phyloP scores from a whole-genome alignment of 305 asterid species.

The Caryopteris hybrid region DNA sequence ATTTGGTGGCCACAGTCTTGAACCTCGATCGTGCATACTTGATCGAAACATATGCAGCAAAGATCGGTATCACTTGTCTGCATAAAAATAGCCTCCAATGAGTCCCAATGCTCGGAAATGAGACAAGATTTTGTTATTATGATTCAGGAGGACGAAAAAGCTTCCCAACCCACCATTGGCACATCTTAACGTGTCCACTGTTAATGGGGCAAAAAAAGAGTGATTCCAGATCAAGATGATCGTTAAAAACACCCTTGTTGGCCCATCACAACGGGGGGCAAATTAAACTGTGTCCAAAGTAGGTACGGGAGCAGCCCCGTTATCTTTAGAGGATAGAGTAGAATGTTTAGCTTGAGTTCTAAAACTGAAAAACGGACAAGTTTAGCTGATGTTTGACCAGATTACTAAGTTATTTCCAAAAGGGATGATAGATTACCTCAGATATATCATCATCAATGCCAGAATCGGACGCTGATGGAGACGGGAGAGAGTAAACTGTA shows the following conservation, averaged over 20 bases:
- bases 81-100: slow-evolving; percentile 14
- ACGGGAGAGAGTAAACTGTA: slow-evolving; percentile 42
- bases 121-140: neutral
- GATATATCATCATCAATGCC: slow-evolving; percentile 61
- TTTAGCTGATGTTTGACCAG: too few relatives aligned
- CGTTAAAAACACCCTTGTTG: neutral
- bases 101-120: neutral
- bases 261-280: neutral
- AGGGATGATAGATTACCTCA: slow-evolving; percentile 46
- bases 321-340: too few relatives aligned
- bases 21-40: slow-evolving; percentile 83
- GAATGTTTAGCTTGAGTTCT: too few relatives aligned
- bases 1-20: slow-evolving; percentile 86
- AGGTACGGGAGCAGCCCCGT: too few relatives aligned
- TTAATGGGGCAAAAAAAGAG: neutral
- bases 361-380: too few relatives aligned
- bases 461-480: slow-evolving; percentile 60
- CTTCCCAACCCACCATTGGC: neutral
- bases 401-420: neutral
- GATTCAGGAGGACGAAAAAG: neutral
- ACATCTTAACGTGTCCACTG: neutral
- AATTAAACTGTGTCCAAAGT: too few relatives aligned
- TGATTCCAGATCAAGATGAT: neutral
- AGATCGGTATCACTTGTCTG: slow-evolving; percentile 71
- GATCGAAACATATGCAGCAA: slow-evolving; percentile 93